Percentiles rank a stretch among this genome's conserved stretches.
Evolutionary conservation across 2,329 filamentous ascomycete genomes (phyloP).

Genomic region (Mariannaea elegans): DNA sequence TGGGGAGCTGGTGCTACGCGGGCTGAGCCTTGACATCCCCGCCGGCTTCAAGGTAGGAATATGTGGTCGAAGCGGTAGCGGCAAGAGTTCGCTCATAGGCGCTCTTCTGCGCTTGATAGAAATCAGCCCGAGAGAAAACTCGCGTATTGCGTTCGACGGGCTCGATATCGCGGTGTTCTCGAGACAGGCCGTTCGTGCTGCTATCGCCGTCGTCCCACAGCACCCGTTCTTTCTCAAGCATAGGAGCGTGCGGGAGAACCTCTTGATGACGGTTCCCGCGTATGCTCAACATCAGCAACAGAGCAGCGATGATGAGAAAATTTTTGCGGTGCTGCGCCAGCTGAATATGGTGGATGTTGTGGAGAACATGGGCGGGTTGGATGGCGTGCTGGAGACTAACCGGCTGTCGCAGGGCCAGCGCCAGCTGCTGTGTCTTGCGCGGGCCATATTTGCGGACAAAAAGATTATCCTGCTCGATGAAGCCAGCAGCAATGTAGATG

Average conservation of each 20-base stretch:
- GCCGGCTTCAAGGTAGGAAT: constrained; percentile 50
- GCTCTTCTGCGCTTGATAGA: constrained; percentile 59
- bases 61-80: constrained; percentile 55
- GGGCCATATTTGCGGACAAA: constrained; percentile 46
- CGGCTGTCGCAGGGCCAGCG: constrained; percentile 53
- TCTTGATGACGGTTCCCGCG: neutral
- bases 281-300: no score
- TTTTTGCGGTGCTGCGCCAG: constrained; percentile 50
- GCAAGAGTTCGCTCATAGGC: constrained; percentile 49
- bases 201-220: constrained; percentile 46
- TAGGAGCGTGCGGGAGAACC: constrained; percentile 52
- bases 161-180: constrained; percentile 45
- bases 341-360: neutral
- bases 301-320: constrained; percentile 7
- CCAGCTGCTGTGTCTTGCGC: constrained; percentile 53
- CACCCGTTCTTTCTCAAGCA: constrained; percentile 54
- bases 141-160: constrained; percentile 54
- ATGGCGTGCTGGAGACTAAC: constrained; percentile 42
- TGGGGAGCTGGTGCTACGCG: constrained; percentile 37
- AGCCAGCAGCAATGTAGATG: constrained; percentile 48
- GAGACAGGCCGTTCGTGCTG: constrained; percentile 33
- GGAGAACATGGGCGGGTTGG: constrained; percentile 49
- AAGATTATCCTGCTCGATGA: constrained; percentile 52
- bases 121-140: constrained; percentile 47
- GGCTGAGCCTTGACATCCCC: constrained; percentile 42